Conservation (phyloP, 2,329 filamentous ascomycete genomes). For the Fusarium floridanum region DNA sequence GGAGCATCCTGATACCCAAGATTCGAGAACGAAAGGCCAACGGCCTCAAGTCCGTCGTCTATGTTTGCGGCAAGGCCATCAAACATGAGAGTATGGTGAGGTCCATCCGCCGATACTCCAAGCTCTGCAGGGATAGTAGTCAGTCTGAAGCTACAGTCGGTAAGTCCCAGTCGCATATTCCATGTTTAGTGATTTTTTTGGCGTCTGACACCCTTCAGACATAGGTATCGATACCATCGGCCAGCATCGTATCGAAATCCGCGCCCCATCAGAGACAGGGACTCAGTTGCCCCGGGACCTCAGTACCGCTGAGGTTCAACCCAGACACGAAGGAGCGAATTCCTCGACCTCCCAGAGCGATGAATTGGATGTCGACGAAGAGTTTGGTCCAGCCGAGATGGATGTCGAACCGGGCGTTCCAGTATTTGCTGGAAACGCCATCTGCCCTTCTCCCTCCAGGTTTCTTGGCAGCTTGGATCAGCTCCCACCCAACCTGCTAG, state of each 20-base stretch:
- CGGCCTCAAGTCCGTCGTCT: not conserved
- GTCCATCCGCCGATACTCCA: not conserved
- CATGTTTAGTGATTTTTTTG: not conserved
- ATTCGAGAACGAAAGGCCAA: conserved; percentile 2
- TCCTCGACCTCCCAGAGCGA: not conserved
- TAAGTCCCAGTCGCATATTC: not conserved
- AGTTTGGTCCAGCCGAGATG: not conserved
- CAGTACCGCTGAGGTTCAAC: not conserved
- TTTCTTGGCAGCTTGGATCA: not conserved
- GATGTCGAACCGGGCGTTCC: not conserved
- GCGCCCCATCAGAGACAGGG: not conserved
- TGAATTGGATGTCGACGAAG: not conserved
- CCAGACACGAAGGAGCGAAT: not conserved
- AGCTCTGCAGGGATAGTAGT: not conserved
- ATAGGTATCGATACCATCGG: not conserved
- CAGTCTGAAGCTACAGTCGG: not conserved
- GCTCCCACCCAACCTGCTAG: not conserved
- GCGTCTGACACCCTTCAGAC: too few relatives aligned
- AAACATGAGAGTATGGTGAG: not conserved
- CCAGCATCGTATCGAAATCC: not conserved
- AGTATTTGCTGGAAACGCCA: not conserved
- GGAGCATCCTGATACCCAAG: conserved; percentile 11
- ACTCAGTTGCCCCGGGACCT: not conserved
- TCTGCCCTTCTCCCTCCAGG: not conserved
- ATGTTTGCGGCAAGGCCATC: not conserved